These are phyloP conservation scores for Neofusicoccum ribis DNA, from an alignment of 2,329 filamentous ascomycete species.

Conservation along the genomic window DNA sequence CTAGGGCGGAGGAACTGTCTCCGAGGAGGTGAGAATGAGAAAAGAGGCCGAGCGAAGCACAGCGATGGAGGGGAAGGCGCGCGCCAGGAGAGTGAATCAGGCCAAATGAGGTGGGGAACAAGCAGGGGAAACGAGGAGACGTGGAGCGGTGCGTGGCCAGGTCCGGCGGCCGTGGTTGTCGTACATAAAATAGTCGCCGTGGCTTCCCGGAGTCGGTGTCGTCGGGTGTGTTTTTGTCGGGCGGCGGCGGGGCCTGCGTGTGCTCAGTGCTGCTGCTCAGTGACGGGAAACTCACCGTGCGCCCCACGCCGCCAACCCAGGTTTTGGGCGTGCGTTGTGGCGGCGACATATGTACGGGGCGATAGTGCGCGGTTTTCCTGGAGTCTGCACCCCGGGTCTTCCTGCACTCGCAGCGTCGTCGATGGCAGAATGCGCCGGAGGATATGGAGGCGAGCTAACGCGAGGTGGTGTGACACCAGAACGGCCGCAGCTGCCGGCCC, in stretches of 20 bases:
- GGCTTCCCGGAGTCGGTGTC: neutral
- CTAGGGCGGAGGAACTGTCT: slow-evolving; percentile 1
- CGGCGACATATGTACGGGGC: neutral
- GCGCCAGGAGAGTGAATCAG: neutral
- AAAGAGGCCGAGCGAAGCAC: neutral
- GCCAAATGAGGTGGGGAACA: neutral
- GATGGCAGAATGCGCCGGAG: neutral
- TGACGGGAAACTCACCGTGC: neutral
- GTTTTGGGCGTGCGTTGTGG: neutral
- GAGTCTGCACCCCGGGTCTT: neutral
- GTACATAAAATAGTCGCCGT: neutral
- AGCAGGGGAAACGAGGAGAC: neutral
- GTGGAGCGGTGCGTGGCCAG: neutral
- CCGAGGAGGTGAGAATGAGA: neutral
- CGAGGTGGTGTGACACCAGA: slow-evolving; percentile 6
- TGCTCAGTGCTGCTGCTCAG: neutral
- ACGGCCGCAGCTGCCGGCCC: slow-evolving; percentile 2
- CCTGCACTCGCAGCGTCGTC: neutral
- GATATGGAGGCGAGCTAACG: slow-evolving; percentile 1
- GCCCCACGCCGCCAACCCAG: neutral
- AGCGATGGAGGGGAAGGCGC: neutral
- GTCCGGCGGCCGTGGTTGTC: neutral
- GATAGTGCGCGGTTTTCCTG: neutral
- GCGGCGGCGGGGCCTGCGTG: neutral
- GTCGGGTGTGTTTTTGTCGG: neutral